Base-by-base conservation (phyloP, 2,329 filamentous ascomycete species). In the Davidsoniella australis region DNA sequence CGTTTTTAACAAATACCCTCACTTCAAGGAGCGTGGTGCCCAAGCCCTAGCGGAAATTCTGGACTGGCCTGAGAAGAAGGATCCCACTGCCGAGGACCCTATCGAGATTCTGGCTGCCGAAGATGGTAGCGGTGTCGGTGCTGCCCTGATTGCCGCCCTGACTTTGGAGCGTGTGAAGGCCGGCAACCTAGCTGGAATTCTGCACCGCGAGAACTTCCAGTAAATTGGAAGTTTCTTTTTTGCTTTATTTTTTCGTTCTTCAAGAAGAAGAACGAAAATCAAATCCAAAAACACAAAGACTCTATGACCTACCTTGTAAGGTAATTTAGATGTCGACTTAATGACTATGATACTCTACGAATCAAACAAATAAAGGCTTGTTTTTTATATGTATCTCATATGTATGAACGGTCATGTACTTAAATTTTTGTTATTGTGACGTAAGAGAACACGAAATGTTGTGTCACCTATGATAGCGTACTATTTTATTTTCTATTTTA, bases 1-100 rank as follows among this genome's bases (percentile, higher is more conserved):
- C 16, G 89, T 98, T 49, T 98, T 98, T 71, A 95, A 94, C 74
- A 96, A 96, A 65, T 98, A 98, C 68, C 91, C 91, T 10, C 84
- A 94, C 68, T 98, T 98, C 76, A 95, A 95, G 73, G 77, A 80
- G 51, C 82, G 91, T 49, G 88, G 89, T 50, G 89, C 91, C 12
- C 73, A 81, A 63, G 91, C 91, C 24, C 75, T 98, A 48, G 80
- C 85, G 49, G 91, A 98, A 71, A 95, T 98, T 56, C 77, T 98
- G 37, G 89, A 94, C 70, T 96, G 89, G 88, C 78, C 83, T 2
- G 77, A 74, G 49, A 52, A 54, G 47, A 73, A 70, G 53, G 68
- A 66, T 57, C 63, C 72, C 45, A 81, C 80, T 64, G 82, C 85
- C 59, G 81, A 87, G 62, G 87, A 96, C 60, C 88, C 87, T 6